Percentiles rank a stretch among this genome's conserved stretches.
These are phyloP conservation scores for Xylaria flabelliformis DNA, from an alignment of 495 filamentous ascomycete species.

Conservation along the genomic window DNA sequence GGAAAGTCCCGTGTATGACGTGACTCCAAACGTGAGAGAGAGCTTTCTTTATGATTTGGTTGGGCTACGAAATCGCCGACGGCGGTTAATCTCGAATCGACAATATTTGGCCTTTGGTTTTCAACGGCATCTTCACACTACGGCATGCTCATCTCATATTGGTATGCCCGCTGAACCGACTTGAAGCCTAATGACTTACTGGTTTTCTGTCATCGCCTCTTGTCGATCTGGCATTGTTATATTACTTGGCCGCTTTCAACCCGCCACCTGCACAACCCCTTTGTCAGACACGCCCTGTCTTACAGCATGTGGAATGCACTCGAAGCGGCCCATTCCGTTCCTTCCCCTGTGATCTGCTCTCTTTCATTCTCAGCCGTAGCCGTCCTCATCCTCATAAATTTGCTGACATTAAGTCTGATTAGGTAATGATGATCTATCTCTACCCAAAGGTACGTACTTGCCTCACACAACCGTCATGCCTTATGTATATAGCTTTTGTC, in stretches of 20 bases:
- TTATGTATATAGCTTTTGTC: slow-evolving; percentile 22
- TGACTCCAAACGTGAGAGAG: neutral
- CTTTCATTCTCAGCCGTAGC: neutral
- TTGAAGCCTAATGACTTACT: neutral
- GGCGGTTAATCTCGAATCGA: neutral
- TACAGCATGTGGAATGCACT: neutral
- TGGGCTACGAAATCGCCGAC: neutral
- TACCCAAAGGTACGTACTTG: slow-evolving; percentile 79
- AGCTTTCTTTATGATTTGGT: neutral
- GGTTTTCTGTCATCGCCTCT: neutral
- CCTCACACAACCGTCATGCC: neutral
- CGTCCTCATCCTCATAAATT: neutral
- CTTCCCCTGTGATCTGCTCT: neutral
- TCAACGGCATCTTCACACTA: neutral
- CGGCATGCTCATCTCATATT: neutral
- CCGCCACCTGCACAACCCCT: neutral
- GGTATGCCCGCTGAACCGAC: neutral
- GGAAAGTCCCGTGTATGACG: neutral
- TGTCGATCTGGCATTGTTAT: neutral
- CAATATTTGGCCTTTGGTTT: neutral
- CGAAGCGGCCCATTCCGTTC: neutral
- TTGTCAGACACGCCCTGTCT: slow-evolving; percentile 16
- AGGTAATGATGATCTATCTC: slow-evolving; percentile 91
- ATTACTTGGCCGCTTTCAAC: neutral
- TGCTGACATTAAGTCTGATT: slow-evolving; percentile 33